Evolutionary conservation across 202 grass and related monocot species (phyloP), one percentile per base, ranked within the genome.

Genomic region (Brachypodium distachyon): DNA sequence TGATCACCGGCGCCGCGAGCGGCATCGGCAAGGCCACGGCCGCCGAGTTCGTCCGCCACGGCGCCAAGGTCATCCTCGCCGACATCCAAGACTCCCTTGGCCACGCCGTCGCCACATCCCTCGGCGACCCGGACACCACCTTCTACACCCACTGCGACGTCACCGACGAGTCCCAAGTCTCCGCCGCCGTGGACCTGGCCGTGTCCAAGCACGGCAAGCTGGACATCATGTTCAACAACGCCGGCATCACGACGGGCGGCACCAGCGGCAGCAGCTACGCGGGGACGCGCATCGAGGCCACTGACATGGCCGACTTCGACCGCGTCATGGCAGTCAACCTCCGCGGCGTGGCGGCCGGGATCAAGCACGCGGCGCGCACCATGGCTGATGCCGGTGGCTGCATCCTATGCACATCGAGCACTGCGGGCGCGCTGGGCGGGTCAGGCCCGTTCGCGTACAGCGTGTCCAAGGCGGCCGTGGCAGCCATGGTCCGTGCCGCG

Each of bases 1-100:
- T 96, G 11, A 80, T 96, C 74, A 91, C 92, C 34, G 92, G 92
- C 13, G 92, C 57, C 1, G 80, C 92, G 1, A 91, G 80, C 50
- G 92, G 88, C 29, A 86, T 89, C 33, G 92, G 83, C 32, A 84
- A 89, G 76, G 88, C 76, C 11, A 74, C 88, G 0, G 88, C 92
- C 0, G 36, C 27, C 0, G 76, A 87, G 71, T 89, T 91, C 57
- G 72, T 91, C 6, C 19, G 51, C 48, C 75, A 82, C 23, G 92
- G 88, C 23, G 88, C 83, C 7, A 87, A 75, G 67, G 82, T 91
- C 9, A 41, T 91, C 52, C 0, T 91, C 16, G 78, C 81, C 3
- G 81, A 91, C 36, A 12, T 91, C 52, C 81, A 87, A 79, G 72
- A 84, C 51, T 57, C 78, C 0, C 74, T 85, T 33, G 81, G 81